A percentile compares a stretch with the other conserved stretches of the same genome.
phyloP scores from a whole-genome alignment of 768 basidiomycete genomes.

The Mycena maculata region DNA sequence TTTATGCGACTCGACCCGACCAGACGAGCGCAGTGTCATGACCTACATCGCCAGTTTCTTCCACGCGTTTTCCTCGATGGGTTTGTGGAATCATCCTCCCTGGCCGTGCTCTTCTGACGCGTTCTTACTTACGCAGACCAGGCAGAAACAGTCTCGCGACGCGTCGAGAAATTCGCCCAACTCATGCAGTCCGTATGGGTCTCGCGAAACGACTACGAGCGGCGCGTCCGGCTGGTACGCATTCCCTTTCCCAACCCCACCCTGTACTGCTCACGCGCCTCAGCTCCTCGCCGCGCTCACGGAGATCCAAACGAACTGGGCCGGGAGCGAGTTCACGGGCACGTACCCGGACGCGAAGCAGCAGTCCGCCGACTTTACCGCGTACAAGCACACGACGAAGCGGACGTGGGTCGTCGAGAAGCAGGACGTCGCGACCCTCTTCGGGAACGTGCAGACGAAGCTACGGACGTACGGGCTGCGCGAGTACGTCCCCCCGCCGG shows the following conservation, averaged over 20 bases:
- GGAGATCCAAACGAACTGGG: conserved; percentile 78
- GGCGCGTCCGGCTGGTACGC: conserved; percentile 78
- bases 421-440: conserved; percentile 87
- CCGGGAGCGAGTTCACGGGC: conserved; percentile 69
- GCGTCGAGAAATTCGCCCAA: conserved; percentile 96
- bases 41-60: conserved; percentile 98
- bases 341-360: conserved; percentile 87
- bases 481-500: conserved; percentile 83
- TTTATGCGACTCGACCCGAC: conserved; percentile 85
- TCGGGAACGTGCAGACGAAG: conserved; percentile 95
- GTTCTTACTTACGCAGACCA: conserved; percentile 77
- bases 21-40: conserved; percentile 98
- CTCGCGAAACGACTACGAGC: conserved; percentile 91
- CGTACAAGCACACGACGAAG: conserved; percentile 89
- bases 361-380: conserved; percentile 76
- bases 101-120: conserved; percentile 17
- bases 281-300: conserved; percentile 77
- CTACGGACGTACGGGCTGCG: conserved; percentile 88
- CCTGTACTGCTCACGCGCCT: conserved; percentile 23
- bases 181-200: conserved; percentile 94
- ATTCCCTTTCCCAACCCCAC: not conserved
- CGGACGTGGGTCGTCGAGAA: conserved; percentile 90
- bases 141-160: conserved; percentile 91
- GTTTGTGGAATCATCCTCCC: conserved; percentile 55
- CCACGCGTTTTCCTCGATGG: conserved; percentile 98